phyloP scores from a whole-genome alignment of 208 protist species.

The Trypanosoma rangeli region DNA sequence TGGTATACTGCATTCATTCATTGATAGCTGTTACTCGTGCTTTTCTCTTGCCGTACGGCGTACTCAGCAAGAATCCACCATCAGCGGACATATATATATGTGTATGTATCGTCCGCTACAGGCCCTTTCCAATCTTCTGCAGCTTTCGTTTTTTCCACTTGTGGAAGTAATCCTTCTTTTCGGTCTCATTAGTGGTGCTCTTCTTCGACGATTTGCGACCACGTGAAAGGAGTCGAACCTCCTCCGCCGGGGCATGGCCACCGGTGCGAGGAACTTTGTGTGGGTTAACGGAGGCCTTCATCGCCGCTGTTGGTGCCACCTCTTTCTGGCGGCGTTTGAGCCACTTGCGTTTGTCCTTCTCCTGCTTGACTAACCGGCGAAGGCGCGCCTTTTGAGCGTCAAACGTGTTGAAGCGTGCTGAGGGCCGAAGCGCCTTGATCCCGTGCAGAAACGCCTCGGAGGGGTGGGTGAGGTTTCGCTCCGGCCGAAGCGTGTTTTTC shows the following conservation, averaged over 20 bases:
- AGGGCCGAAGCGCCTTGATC: conserved; percentile 74
- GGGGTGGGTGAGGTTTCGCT: conserved; percentile 71
- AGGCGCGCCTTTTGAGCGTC: conserved; percentile 70
- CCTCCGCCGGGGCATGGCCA: conserved; percentile 44
- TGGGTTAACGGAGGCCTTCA: conserved; percentile 71
- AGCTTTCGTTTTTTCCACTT: conserved; percentile 72
- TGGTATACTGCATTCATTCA: no score
- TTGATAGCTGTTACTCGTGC: no score
- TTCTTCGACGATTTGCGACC: conserved; percentile 34
- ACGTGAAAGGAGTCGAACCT: conserved; percentile 58
- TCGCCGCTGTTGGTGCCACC: conserved; percentile 73
- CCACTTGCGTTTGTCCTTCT: conserved; percentile 55
- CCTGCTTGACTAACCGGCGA: conserved; percentile 69
- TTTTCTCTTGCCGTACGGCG: no score
- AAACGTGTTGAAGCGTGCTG: conserved; percentile 77
- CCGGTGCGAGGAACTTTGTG: conserved; percentile 73
- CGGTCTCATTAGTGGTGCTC: conserved; percentile 14
- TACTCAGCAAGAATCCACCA: no score
- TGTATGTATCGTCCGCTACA: conserved; percentile 28
- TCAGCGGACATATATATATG: no score
- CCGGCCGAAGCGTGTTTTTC: conserved; percentile 61
- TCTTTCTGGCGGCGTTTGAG: conserved; percentile 54
- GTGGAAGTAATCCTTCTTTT: conserved; percentile 41
- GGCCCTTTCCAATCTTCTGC: conserved; percentile 60
- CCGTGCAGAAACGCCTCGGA: conserved; percentile 68